Conservation (phyloP, 2,329 filamentous ascomycete genomes). For the Ascochyta viciae-villosae region DNA sequence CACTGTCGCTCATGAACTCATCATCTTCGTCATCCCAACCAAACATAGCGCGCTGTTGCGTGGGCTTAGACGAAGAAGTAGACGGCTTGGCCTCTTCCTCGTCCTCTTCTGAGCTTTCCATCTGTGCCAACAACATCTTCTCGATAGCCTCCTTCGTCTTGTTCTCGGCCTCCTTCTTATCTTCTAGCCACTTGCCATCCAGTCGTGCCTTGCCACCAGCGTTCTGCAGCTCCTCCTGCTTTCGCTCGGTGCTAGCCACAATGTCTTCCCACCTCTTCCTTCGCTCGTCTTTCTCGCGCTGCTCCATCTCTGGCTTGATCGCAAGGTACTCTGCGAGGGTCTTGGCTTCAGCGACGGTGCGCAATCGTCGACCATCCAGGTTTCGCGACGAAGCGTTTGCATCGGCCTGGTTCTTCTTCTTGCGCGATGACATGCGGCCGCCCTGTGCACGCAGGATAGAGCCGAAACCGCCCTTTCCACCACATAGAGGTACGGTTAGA, state of each 20-base stretch:
- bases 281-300: conserved; percentile 87
- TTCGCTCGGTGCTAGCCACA: conserved; percentile 81
- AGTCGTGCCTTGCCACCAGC: conserved; percentile 70
- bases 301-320: conserved; percentile 96
- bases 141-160: conserved; percentile 79
- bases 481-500: conserved; percentile 78
- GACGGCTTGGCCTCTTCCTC: conserved; percentile 37
- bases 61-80: conserved; percentile 36
- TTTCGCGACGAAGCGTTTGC: conserved; percentile 92
- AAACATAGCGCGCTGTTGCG: conserved; percentile 64
- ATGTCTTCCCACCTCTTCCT: conserved; percentile 87
- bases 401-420: conserved; percentile 82
- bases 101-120: conserved; percentile 49
- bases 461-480: conserved; percentile 97
- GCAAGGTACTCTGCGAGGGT: conserved; percentile 92
- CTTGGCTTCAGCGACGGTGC: conserved; percentile 95
- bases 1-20: conserved; percentile 54
- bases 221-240: conserved; percentile 81
- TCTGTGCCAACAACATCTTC: conserved; percentile 54
- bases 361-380: conserved; percentile 84
- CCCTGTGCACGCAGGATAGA: conserved; percentile 96
- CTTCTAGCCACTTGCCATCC: conserved; percentile 93
- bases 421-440: conserved; percentile 96
- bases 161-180: conserved; percentile 88
- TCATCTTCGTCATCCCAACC: conserved; percentile 80